Conservation (phyloP, 1,139 yeast genomes). For the Blastobotrys proliferans region DNA sequence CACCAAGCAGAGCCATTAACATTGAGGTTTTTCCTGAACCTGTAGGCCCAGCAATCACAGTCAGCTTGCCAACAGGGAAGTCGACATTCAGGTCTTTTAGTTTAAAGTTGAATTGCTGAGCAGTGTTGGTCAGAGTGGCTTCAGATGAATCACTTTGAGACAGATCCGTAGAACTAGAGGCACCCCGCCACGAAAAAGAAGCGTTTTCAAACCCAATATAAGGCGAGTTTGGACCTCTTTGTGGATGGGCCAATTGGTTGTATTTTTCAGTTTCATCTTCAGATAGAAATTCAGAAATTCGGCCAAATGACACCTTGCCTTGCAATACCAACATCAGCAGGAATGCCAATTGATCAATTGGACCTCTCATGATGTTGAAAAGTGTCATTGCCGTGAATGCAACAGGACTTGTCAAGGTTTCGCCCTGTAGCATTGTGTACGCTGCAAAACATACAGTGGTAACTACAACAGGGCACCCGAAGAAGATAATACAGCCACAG, state of each 20-base stretch:
- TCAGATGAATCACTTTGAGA: neutral
- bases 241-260: constrained; percentile 55
- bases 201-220: constrained; percentile 80
- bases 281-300: constrained; percentile 72
- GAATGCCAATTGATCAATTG: constrained; percentile 83
- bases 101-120: constrained; percentile 51
- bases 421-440: constrained; percentile 66
- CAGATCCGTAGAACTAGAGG: neutral
- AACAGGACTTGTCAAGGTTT: constrained; percentile 75
- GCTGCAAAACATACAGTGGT: constrained; percentile 76
- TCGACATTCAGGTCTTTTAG: constrained; percentile 65
- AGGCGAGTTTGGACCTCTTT: constrained; percentile 57
- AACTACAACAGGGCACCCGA: constrained; percentile 72
- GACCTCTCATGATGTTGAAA: constrained; percentile 76
- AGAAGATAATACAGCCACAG: constrained; percentile 63
- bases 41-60: constrained; percentile 89
- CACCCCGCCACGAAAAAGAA: constrained; percentile 62
- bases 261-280: constrained; percentile 83
- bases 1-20: constrained; percentile 86
- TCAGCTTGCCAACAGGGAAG: constrained; percentile 70
- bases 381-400: constrained; percentile 89
- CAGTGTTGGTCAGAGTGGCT: neutral
- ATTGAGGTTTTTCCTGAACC: constrained; percentile 94
- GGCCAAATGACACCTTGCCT: constrained; percentile 82
- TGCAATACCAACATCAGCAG: constrained; percentile 81